Conservation (phyloP, 495 filamentous ascomycete genomes). For the Arthonia radiata region DNA sequence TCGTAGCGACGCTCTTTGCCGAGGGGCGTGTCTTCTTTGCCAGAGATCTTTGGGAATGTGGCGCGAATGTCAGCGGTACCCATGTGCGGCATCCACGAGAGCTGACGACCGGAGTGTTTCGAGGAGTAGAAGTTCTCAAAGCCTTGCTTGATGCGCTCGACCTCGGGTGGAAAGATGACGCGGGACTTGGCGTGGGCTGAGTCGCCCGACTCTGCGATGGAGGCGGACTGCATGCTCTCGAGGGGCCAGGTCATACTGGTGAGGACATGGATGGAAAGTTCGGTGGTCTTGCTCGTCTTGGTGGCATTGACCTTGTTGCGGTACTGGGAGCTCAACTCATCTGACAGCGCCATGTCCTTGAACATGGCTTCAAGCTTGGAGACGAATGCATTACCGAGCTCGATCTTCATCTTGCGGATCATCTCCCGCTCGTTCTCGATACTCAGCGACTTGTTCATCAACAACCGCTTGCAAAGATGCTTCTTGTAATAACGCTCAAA, state of each 20-base stretch:
- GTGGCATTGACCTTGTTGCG: slow-evolving; percentile 43
- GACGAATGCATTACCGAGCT: slow-evolving; percentile 85
- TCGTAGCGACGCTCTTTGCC: slow-evolving; percentile 58
- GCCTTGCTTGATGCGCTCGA: slow-evolving; percentile 55
- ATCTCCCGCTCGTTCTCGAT: slow-evolving; percentile 84
- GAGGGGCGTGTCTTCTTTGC: slow-evolving; percentile 36
- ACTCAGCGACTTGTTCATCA: slow-evolving; percentile 68
- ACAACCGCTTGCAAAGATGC: slow-evolving; percentile 62
- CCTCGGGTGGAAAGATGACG: slow-evolving; percentile 47
- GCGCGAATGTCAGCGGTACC: slow-evolving; percentile 73
- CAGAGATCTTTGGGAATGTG: slow-evolving; percentile 39
- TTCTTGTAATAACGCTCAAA: slow-evolving; percentile 98
- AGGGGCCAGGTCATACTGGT: slow-evolving; percentile 89
- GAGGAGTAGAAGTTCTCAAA: slow-evolving; percentile 79
- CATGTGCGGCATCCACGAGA: slow-evolving; percentile 66
- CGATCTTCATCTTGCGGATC: slow-evolving; percentile 87
- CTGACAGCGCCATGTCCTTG: slow-evolving; percentile 79
- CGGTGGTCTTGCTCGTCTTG: slow-evolving; percentile 38
- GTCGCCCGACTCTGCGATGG: no score
- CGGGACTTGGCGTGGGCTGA: slow-evolving; percentile 21
- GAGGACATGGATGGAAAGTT: slow-evolving; percentile 61
- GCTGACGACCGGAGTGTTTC: slow-evolving; percentile 61
- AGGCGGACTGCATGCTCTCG: slow-evolving; percentile 46
- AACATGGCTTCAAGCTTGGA: slow-evolving; percentile 92
- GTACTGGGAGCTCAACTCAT: slow-evolving; percentile 58